Evolutionary conservation across 2,329 filamentous ascomycete species (phyloP), one percentile per base, ranked within the genome.

Genomic region (Arthrobotrys musiformis): DNA sequence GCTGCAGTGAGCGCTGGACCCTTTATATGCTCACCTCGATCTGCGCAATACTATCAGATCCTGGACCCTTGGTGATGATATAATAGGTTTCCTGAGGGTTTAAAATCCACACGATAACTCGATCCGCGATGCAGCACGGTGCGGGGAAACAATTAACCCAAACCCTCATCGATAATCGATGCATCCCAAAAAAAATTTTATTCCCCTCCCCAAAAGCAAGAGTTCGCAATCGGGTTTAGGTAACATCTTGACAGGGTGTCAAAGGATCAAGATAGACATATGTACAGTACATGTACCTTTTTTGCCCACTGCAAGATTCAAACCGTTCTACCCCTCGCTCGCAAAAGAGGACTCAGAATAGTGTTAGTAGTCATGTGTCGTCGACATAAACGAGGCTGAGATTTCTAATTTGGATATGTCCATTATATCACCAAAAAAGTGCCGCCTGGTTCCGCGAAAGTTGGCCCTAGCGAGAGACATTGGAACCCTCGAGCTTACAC

Each of bases 181-280:
- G n/a, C n/a, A n/a, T n/a, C n/a, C n/a, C n/a, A n/a, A n/a, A n/a
- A n/a, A n/a, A n/a, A n/a, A n/a, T n/a, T n/a, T n/a, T n/a, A n/a
- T n/a, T n/a, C n/a, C n/a, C n/a, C n/a, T n/a, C n/a, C n/a, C n/a
- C n/a, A n/a, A n/a, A n/a, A 48, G 42, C 35, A 46, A 42, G 17
- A 70, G 56, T 68, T 75, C 70, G 63, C 70, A 75, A 63, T 75
- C 70, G 63, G 70, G 70, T 52, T 33, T 68, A 63, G 70, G 70
- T 68, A 61, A 75, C 44, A 62, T 63, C 54, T 69, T 68, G 70
- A 75, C 70, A 75, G 46, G 70, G 70, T 75, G 37, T 69, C 63
- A 75, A 69, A 68, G 46, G 54, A 19, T 13, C 52, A 52, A n/a
- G 28, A 33, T 40, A n/a, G 7, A 17, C 22, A 48, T 30, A n/a